Conservation (phyloP, 2,329 filamentous ascomycete species). For the Cladosporium cucumerinum region DNA sequence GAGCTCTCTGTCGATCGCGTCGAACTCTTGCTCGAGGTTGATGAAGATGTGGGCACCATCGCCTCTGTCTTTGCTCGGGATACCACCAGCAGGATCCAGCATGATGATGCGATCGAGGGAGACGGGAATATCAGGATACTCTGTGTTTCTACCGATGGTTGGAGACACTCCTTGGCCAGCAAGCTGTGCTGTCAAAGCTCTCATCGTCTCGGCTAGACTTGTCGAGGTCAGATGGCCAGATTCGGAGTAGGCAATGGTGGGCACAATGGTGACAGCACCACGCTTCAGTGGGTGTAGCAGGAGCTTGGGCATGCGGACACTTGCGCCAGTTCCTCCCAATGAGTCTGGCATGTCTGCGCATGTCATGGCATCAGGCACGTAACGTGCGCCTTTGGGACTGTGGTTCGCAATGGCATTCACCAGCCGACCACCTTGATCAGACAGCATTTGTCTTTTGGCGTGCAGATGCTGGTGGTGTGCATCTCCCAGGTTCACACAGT, state of each 20-base stretch:
- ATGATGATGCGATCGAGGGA: constrained; percentile 82
- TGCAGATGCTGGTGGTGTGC: constrained; percentile 11
- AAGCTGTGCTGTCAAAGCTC: constrained; percentile 74
- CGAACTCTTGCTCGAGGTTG: constrained; percentile 88
- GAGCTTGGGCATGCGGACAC: constrained; percentile 46
- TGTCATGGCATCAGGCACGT: constrained; percentile 59
- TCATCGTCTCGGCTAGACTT: constrained; percentile 61
- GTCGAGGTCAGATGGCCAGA: constrained; percentile 50
- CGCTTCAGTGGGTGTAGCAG: constrained; percentile 64
- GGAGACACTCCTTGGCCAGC: constrained; percentile 55
- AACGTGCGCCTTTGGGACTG: constrained; percentile 64
- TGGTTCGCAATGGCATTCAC: constrained; percentile 70
- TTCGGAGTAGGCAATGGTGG: constrained; percentile 57
- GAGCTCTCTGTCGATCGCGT: constrained; percentile 59
- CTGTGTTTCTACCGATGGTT: constrained; percentile 23
- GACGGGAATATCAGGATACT: constrained; percentile 38
- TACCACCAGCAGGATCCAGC: constrained; percentile 80
- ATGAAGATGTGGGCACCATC: constrained; percentile 76
- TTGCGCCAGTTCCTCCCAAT: constrained; percentile 30
- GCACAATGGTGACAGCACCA: constrained; percentile 68
- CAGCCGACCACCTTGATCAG: constrained; percentile 68
- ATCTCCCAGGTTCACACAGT: constrained; percentile 51
- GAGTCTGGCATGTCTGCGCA: constrained; percentile 22
- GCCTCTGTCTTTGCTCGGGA: constrained; percentile 62
- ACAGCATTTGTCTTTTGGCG: constrained; percentile 22